These are phyloP conservation scores for Thermomyces lanuginosus DNA, from an alignment of 2,329 filamentous ascomycete species.

Conservation along the genomic window DNA sequence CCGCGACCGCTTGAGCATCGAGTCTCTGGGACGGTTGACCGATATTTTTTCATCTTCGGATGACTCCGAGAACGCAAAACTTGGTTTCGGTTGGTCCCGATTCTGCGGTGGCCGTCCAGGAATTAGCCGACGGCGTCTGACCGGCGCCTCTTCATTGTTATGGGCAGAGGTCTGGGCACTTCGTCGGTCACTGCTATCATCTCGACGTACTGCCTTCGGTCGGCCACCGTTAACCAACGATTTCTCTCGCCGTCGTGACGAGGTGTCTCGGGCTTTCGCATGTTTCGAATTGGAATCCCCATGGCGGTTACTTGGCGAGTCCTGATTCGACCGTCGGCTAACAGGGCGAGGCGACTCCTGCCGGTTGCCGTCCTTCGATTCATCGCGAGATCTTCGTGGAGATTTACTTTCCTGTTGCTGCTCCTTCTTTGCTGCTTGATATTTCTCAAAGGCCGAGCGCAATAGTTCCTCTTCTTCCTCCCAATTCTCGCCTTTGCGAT, in stretches of 20 bases:
- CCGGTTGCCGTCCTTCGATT: constrained; percentile 23
- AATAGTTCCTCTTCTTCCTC: constrained; percentile 71
- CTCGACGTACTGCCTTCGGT: constrained; percentile 11
- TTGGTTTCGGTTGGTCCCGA: constrained; percentile 18
- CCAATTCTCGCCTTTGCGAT: constrained; percentile 74
- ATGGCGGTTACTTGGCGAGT: too few species aligned
- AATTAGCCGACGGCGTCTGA: constrained; percentile 24
- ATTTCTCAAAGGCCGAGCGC: constrained; percentile 42
- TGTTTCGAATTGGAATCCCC: too few species aligned
- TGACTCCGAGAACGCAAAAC: constrained; percentile 26
- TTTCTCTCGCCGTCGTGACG: constrained; percentile 4
- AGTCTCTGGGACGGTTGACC: constrained; percentile 8
- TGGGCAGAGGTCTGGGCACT: constrained; percentile 15
- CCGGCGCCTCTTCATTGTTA: constrained; percentile 19
- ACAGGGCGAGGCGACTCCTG: constrained; percentile 23
- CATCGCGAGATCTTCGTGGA: constrained; percentile 23
- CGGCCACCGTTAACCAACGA: constrained; percentile 5
- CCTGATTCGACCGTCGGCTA: too few species aligned
- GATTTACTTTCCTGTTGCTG: constrained; percentile 21
- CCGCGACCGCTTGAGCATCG: constrained; percentile 25
- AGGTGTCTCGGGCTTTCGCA: constrained; percentile 3
- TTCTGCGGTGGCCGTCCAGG: constrained; percentile 26
- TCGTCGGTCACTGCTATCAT: constrained; percentile 14
- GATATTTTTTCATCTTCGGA: constrained; percentile 3
- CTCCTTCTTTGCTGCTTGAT: constrained; percentile 15